Conservation (phyloP, 805 yeast genomes). For the Zygosaccharomyces pseudorouxii region DNA sequence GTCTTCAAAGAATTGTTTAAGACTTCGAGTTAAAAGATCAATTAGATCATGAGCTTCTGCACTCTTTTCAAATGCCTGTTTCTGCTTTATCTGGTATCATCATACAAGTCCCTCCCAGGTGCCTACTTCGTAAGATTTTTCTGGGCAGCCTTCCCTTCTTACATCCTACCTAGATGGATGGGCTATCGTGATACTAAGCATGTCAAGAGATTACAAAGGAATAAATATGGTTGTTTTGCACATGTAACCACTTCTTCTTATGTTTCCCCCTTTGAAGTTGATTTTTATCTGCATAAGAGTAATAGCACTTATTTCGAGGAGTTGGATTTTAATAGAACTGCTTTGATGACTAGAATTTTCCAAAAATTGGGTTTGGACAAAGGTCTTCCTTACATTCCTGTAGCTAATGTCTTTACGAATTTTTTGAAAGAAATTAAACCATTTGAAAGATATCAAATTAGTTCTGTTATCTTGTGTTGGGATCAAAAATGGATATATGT, state of each 20-base stretch:
- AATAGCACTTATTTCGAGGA: constrained; percentile 83
- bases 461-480: constrained; percentile 69
- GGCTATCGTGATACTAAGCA: constrained; percentile 20
- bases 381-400: constrained; percentile 60
- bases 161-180: constrained; percentile 38
- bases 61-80: constrained; percentile 16
- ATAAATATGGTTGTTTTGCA: constrained; percentile 37
- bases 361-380: constrained; percentile 50
- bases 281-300: constrained; percentile 80
- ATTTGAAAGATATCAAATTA: constrained; percentile 52
- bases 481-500: constrained; percentile 82
- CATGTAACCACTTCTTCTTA: constrained; percentile 44
- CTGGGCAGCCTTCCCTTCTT: constrained; percentile 38
- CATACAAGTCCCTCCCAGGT: constrained; percentile 61
- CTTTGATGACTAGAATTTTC: constrained; percentile 52
- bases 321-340: constrained; percentile 72
- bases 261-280: constrained; percentile 76
- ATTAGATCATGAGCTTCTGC: constrained; percentile 5
- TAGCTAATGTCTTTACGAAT: constrained; percentile 63
- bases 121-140: constrained; percentile 65
- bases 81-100: constrained; percentile 22
- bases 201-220: constrained; percentile 18
- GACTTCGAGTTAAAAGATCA: background rate
- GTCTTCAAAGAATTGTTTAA: background rate
- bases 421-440: constrained; percentile 73